Base-by-base conservation (phyloP, 352 stramenopile genomes). In the Phytophthora litchii region DNA sequence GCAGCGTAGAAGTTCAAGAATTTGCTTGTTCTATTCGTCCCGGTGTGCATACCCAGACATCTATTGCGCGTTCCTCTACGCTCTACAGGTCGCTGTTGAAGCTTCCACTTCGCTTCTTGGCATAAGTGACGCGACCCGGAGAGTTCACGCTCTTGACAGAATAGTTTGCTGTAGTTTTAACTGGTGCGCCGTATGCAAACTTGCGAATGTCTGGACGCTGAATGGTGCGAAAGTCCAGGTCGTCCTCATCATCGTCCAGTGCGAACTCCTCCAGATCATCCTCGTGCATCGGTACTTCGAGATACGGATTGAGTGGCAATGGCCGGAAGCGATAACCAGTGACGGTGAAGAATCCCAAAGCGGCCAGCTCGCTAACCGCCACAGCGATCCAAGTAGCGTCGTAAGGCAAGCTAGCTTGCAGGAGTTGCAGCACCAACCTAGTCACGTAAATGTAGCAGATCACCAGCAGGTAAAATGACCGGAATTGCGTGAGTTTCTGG, bases 371-470 rank as follows among this genome's bases (percentile, higher is more conserved):
- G 0, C 58, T 62, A 0, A 89, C 67, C 1, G 88, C 41, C 13
- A 85, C 74, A 35, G 76, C 73, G 20, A 91, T 17, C 82, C 82
- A 94, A 12, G 84, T 94, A 45, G 92, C 76, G 29, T 94, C 76
- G 71, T 98, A 99, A 23, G 88, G 88, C 38, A 99, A 70, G 21
- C 82, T 90, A 20, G 93, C 91, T 1, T 86, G 72, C 47, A 99
- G 82, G 0, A 99, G 64, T 48, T 97, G 98, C 3, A 99, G 80
- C 43, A 96, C 85, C 63, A 99, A 96, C n/a, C 97, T 84, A 42
- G 97, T 99, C 53, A 98, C 91, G 75, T 99, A 99, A 41, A 99
- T 93, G 63, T 99, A 99, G n/a, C 78, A 83, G 17, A 99, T 89
- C 11, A 99, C 96, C 16, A 98, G 71, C 10, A 98, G 55, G 72